Base-by-base conservation (phyloP, 2,329 filamentous ascomycete species). In the Neurospora sp. region DNA sequence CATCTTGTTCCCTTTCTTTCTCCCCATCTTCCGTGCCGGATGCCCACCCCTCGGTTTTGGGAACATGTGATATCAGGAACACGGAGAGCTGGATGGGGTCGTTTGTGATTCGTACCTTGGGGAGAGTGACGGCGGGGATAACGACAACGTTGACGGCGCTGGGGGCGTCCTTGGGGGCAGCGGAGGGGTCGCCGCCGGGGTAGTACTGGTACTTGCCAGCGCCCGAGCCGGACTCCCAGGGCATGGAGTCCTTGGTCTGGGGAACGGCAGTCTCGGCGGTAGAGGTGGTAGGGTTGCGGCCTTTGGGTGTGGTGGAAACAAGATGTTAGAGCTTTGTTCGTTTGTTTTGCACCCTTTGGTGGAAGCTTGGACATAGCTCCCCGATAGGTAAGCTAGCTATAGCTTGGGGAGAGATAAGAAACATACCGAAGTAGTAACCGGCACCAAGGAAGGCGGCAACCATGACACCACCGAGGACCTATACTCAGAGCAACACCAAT, bases 101-200 rank as follows among this genome's bases (percentile, higher is more conserved):
- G 15, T 71, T 71, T 4, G 23, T 36, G 19, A 41, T 62, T 19
- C 85, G 73, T 85, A 93, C 92, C 90, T 91, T 93, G 79, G 96
- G 94, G 76, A 98, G 86, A 78, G 91, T 96, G 79, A 99, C 94
- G 79, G 97, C 91, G 78, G 96, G 96, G 69, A 99, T 86, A 79
- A 99, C 90, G 76, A 97, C 94, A 74, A 91, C 92, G 87, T 99
- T 97, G 83, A 99, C 84, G 73, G 96, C 96, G 81, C 92, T 97
- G 75, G 96, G 96, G 72, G 96, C 96, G 78, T 97, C 92, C 85
- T 91, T 93, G 80, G 92, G 91, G 72, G 88, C 83, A 78, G 89
- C 85, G 82, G 79, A 89, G 78, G 86, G 82, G 83, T 98, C 92
- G 77, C 94, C 96, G 77, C 92, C 92, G 71, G 94, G 94, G 85